A percentile compares a stretch with the other conserved stretches of the same genome.
Conservation (phyloP, 1,139 yeast species). For the Pichia sp. region DNA sequence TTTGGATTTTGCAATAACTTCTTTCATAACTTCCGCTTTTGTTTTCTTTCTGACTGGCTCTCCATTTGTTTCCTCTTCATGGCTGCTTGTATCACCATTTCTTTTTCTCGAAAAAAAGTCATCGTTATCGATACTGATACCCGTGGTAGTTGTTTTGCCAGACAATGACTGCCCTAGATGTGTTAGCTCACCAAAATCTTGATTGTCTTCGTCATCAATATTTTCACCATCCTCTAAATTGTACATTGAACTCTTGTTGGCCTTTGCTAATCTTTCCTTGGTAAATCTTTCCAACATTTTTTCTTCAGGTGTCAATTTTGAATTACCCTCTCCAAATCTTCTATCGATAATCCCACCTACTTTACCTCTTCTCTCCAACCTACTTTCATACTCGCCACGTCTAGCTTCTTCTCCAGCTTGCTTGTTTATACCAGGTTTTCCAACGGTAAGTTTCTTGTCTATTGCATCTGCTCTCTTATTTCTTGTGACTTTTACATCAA, state of each 20-base stretch:
- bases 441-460: constrained; percentile 58
- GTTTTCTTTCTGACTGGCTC: constrained; percentile 62
- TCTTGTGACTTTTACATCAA: constrained; percentile 71
- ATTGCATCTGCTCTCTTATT: constrained; percentile 61
- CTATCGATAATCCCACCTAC: constrained; percentile 79
- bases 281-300: constrained; percentile 95
- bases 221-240: constrained; percentile 73
- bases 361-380: constrained; percentile 56
- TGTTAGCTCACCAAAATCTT: constrained; percentile 49
- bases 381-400: constrained; percentile 61
- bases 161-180: constrained; percentile 65
- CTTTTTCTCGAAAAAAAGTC: constrained; percentile 32
- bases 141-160: constrained; percentile 25
- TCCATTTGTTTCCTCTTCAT: constrained; percentile 33
- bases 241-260: constrained; percentile 53
- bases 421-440: constrained; percentile 68
- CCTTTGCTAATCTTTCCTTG: constrained; percentile 66
- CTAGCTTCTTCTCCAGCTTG: constrained; percentile 77
- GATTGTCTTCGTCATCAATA: constrained; percentile 37
- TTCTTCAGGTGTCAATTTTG: constrained; percentile 73
- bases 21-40: constrained; percentile 95
- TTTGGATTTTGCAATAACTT: constrained; percentile 91
- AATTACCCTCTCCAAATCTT: constrained; percentile 87
- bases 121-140: constrained; percentile 39
- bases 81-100: constrained; percentile 31